These are phyloP conservation scores for Paxillus rubicundulus DNA, from an alignment of 768 basidiomycete genomes.

Conservation along the genomic window DNA sequence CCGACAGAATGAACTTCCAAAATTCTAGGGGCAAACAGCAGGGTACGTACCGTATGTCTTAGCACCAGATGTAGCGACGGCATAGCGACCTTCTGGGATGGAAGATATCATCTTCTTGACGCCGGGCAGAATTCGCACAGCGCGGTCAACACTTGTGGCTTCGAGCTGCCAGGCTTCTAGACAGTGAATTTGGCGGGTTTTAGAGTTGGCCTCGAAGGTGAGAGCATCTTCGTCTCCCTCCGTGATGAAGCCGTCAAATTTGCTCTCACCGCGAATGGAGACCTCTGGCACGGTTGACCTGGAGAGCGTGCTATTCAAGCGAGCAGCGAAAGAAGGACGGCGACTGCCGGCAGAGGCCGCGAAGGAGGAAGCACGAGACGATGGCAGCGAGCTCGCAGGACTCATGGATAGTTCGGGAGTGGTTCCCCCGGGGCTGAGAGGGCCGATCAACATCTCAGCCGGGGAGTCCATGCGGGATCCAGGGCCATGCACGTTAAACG, in stretches of 20 bases:
- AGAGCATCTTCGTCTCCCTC: constrained; percentile 37
- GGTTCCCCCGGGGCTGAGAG: constrained; percentile 32
- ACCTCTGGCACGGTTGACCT: constrained; percentile 36
- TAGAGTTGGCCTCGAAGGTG: constrained; percentile 23
- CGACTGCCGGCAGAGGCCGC: constrained; percentile 32
- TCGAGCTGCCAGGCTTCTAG: constrained; percentile 55
- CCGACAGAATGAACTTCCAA: background rate
- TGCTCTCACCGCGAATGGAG: constrained; percentile 20
- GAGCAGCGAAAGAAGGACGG: constrained; percentile 47
- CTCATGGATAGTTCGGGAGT: constrained; percentile 42
- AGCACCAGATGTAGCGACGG: constrained; percentile 73
- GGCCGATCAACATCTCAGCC: constrained; percentile 4
- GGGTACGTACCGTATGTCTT: constrained; percentile 57
- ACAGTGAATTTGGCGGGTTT: constrained; percentile 30
- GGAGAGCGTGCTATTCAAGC: constrained; percentile 39
- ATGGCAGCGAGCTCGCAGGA: constrained; percentile 38
- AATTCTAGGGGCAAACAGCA: background rate
- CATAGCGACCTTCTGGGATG: constrained; percentile 63
- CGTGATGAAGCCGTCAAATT: constrained; percentile 28
- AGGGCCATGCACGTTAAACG: constrained; percentile 45
- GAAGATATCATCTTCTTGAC: constrained; percentile 63
- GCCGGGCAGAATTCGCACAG: constrained; percentile 71
- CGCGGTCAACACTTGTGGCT: constrained; percentile 54
- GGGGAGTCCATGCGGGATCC: constrained; percentile 32
- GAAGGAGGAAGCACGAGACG: constrained; percentile 45